A percentile compares a stretch with the other conserved stretches of the same genome.
These are phyloP conservation scores for Daldinia sp. DNA, from an alignment of 2,329 filamentous ascomycete genomes.

Conservation along the genomic window DNA sequence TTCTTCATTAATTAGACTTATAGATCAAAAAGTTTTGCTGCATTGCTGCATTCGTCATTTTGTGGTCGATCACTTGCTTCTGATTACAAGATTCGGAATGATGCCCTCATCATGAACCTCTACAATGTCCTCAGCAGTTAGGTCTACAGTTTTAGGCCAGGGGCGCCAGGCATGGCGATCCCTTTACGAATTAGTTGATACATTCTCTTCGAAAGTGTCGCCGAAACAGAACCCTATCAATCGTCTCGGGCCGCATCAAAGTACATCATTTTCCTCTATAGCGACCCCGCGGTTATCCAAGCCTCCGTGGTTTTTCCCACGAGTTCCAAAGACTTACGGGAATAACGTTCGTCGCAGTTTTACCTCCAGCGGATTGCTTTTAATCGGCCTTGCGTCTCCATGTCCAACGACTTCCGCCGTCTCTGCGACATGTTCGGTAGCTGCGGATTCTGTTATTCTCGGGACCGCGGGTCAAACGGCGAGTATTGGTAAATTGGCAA, in stretches of 20 bases:
- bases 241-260: constrained; percentile 33
- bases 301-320: constrained; percentile 42
- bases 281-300: constrained; percentile 37
- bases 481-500: constrained; percentile 48
- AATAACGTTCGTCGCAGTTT: constrained; percentile 59
- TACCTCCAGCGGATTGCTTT: constrained; percentile 62
- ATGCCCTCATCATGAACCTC: constrained; percentile 43
- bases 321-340: constrained; percentile 45
- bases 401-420: constrained; percentile 50
- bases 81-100: constrained; percentile 6
- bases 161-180: constrained; percentile 45
- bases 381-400: constrained; percentile 56
- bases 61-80: constrained; percentile 8
- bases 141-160: constrained; percentile 45
- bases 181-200: constrained; percentile 43
- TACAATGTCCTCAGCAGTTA: constrained; percentile 48
- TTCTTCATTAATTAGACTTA: constrained; percentile 10
- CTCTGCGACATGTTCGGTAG: constrained; percentile 51
- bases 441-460: constrained; percentile 49
- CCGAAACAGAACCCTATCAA: constrained; percentile 36
- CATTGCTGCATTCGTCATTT: constrained; percentile 2
- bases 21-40: constrained; percentile 10
- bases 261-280: constrained; percentile 35
- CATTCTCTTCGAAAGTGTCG: constrained; percentile 39
- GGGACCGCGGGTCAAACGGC: constrained; percentile 43